Evolutionary conservation across 257 asterid species (phyloP).

Genomic region (Solanum etuberosum): DNA sequence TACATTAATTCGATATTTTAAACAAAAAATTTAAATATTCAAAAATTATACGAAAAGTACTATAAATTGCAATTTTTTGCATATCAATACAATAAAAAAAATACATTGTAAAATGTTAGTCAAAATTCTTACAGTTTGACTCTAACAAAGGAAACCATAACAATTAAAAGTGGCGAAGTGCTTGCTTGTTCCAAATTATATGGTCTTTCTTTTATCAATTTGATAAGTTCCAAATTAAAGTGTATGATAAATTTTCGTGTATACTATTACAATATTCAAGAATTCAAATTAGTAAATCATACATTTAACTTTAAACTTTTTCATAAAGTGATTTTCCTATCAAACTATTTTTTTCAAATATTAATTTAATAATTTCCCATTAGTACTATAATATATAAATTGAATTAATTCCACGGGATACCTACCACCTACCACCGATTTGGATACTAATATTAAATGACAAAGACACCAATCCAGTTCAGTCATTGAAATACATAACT

Average conservation of each 20-base stretch:
- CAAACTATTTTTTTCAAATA: not conserved
- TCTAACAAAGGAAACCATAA: too few species aligned
- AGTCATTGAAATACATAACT: not conserved
- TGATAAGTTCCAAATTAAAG: too few species aligned
- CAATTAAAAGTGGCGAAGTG: rapidly evolving
- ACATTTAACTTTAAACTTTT: not conserved
- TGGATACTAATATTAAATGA: not conserved
- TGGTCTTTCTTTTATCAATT: too few species aligned
- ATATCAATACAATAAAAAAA: too few species aligned
- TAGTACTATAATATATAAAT: not conserved
- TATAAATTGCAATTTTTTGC: not conserved
- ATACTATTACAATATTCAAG: not conserved
- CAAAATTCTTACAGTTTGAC: too few species aligned
- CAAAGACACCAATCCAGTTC: not conserved
- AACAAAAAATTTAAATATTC: too few species aligned
- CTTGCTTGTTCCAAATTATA: not conserved
- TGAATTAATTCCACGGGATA: not conserved
- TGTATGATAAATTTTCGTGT: not conserved
- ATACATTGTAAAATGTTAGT: too few species aligned
- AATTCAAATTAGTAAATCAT: too few species aligned
- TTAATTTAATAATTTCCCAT: too few species aligned
- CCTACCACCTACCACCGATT: not conserved
- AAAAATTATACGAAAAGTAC: too few species aligned
- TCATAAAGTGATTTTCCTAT: not conserved
- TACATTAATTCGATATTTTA: too few species aligned